Evolutionary conservation across 2,329 filamentous ascomycete species (phyloP), one percentile per base, ranked within the genome.

Genomic region (Epicoccum sorghinum): DNA sequence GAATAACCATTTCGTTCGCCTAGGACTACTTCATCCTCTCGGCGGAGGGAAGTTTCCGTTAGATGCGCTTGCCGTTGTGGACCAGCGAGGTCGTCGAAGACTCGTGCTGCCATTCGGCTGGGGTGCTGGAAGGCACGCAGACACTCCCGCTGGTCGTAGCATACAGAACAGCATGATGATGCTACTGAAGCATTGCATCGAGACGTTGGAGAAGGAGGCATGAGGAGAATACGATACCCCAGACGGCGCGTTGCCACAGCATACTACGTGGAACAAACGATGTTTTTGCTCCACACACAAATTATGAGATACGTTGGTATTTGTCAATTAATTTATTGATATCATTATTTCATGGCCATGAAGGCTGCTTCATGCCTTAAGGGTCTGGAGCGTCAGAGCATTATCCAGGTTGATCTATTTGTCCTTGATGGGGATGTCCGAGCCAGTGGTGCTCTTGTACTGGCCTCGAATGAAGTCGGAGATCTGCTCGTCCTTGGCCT

Each of bases 401-500:
- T 59, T 60, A 57, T 58, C 66, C 43, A 68, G 53, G 36, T 59
- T 62, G n/a, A 68, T 74, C 40, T 86, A 79, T 80, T 91, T 91
- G 74, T 92, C 89, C 69, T 83, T 78, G 72, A 91, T 77, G 25
- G 87, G 86, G 47, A 93, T 72, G 7, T 93, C 89, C 5, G 77
- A 84, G 54, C 90, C 90, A 0, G 87, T 89, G 0, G 77, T 70
- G 41, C 65, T 77, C 82, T 91, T 91, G 82, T 91, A 93, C 75
- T 89, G 79, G 37, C 74, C 75, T 33, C 90, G 84, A 64, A 93
- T 85, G 72, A 83, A 87, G 72, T 91, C 88, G 25, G 84, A 86
- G 64, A 93, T 90, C 72, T 89, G 80, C 75, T 91, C 88, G 72
- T 95, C 91, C 79, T 93, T 93, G 65, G 88, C 89, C 77, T 96